Evolutionary conservation across 2,329 filamentous ascomycete species (phyloP).

Genomic region (Nothophaeocryptopus gaeumannii): DNA sequence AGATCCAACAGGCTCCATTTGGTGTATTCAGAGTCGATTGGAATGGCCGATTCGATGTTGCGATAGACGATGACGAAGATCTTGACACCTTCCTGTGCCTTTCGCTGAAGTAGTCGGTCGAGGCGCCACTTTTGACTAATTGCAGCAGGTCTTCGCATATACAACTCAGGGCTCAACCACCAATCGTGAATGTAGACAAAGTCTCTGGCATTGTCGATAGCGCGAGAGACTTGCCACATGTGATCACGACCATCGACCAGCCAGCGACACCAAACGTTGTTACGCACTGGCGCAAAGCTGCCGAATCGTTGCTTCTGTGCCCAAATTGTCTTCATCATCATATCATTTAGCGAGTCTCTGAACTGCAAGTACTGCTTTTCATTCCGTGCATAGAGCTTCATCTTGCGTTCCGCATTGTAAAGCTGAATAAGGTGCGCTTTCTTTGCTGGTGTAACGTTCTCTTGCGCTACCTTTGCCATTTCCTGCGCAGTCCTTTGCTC

Average conservation of each 20-base stretch:
- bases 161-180: slow-evolving; percentile 96
- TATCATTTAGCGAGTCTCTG: slow-evolving; percentile 84
- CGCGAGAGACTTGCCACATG: slow-evolving; percentile 98
- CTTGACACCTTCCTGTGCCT: slow-evolving; percentile 93
- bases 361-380: slow-evolving; percentile 89
- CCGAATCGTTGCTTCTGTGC: slow-evolving; percentile 79
- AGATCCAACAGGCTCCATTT: slow-evolving; percentile 94
- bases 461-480: slow-evolving; percentile 60
- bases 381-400: slow-evolving; percentile 87
- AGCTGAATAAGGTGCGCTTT: slow-evolving; percentile 84
- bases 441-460: slow-evolving; percentile 55
- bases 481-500: slow-evolving; percentile 58
- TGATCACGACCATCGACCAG: slow-evolving; percentile 94
- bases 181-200: slow-evolving; percentile 99
- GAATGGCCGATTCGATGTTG: slow-evolving; percentile 94
- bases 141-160: slow-evolving; percentile 86
- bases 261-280: slow-evolving; percentile 88
- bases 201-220: slow-evolving; percentile 94
- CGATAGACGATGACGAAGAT: slow-evolving; percentile 97
- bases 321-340: slow-evolving; percentile 82
- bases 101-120: slow-evolving; percentile 86
- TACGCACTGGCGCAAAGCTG: slow-evolving; percentile 87
- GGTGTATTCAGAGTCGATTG: slow-evolving; percentile 97
- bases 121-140: slow-evolving; percentile 98
- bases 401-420: slow-evolving; percentile 86